These are phyloP conservation scores for Coprinopsis sp. DNA, from an alignment of 768 basidiomycete species.

Conservation along the genomic window DNA sequence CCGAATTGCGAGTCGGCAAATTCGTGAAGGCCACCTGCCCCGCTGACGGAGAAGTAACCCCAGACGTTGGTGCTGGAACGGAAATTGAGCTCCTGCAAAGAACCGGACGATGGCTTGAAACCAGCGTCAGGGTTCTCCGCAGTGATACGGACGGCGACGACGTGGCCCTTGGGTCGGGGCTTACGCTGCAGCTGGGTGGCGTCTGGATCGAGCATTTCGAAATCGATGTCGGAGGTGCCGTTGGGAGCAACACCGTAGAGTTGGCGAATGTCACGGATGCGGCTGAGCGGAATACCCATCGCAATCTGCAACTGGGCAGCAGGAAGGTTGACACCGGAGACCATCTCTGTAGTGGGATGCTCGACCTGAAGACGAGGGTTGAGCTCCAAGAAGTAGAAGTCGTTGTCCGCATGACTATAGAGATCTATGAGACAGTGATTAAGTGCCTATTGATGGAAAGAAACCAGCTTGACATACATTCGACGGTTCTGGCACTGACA, in stretches of 20 bases:
- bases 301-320: slow-evolving; percentile 96
- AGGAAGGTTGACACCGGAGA: slow-evolving; percentile 96
- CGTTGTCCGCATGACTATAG: slow-evolving; percentile 89
- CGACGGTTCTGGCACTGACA: slow-evolving; percentile 97
- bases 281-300: slow-evolving; percentile 96
- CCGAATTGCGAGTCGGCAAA: slow-evolving; percentile 99
- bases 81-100: slow-evolving; percentile 98
- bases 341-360: slow-evolving; percentile 99
- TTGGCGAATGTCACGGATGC: slow-evolving; percentile 92
- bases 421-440: slow-evolving; percentile 59
- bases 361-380: slow-evolving; percentile 99
- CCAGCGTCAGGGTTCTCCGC: slow-evolving; percentile 99
- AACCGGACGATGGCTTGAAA: slow-evolving; percentile 98
- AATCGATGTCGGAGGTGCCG: slow-evolving; percentile 90
- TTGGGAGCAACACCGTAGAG: slow-evolving; percentile 93
- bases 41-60: slow-evolving; percentile 98
- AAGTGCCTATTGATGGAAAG: slow-evolving; percentile 4
- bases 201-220: slow-evolving; percentile 89
- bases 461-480: slow-evolving; percentile 55
- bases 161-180: slow-evolving; percentile 95
- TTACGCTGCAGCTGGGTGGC: slow-evolving; percentile 87
- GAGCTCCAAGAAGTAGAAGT: slow-evolving; percentile 96
- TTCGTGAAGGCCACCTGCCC: slow-evolving; percentile 95
- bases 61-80: slow-evolving; percentile 98
- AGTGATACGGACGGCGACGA: slow-evolving; percentile 98